phyloP scores from a whole-genome alignment of 805 yeast genomes.

The Lachancea waltii region DNA sequence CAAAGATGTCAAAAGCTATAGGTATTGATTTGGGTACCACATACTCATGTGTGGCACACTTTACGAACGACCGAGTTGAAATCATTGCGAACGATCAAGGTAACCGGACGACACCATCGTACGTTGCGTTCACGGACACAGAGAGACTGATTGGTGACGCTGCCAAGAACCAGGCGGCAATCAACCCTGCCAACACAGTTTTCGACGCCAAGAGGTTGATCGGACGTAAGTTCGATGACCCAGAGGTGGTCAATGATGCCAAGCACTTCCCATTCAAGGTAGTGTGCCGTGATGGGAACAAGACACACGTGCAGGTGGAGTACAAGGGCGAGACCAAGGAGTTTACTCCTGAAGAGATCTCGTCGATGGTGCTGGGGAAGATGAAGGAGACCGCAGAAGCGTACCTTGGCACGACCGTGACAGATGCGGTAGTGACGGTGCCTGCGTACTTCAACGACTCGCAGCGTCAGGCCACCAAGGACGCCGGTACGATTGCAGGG shows the following conservation, averaged over 20 bases:
- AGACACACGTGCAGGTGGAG: conserved; percentile 77
- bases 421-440: conserved; percentile 90
- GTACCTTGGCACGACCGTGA: conserved; percentile 71
- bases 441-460: conserved; percentile 98
- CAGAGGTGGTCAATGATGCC: conserved; percentile 69
- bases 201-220: conserved; percentile 90
- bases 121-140: conserved; percentile 87
- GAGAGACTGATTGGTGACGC: conserved; percentile 96
- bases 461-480: conserved; percentile 97
- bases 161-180: conserved; percentile 95
- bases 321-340: conserved; percentile 78
- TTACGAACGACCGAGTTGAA: conserved; percentile 87
- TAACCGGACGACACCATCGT: conserved; percentile 96
- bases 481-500: conserved; percentile 95
- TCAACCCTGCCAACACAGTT: conserved; percentile 86
- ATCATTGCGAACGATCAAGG: conserved; percentile 97
- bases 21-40: conserved; percentile 86
- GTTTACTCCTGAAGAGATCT: conserved; percentile 91
- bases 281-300: conserved; percentile 54
- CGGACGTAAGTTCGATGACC: conserved; percentile 80
- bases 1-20: conserved; percentile 44
- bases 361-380: conserved; percentile 86
- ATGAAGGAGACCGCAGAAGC: conserved; percentile 91
- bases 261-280: conserved; percentile 86
- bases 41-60: conserved; percentile 94